Evolutionary conservation across 1,139 yeast species (phyloP).

Genomic region (Hyphopichia pseudoburtonii): DNA sequence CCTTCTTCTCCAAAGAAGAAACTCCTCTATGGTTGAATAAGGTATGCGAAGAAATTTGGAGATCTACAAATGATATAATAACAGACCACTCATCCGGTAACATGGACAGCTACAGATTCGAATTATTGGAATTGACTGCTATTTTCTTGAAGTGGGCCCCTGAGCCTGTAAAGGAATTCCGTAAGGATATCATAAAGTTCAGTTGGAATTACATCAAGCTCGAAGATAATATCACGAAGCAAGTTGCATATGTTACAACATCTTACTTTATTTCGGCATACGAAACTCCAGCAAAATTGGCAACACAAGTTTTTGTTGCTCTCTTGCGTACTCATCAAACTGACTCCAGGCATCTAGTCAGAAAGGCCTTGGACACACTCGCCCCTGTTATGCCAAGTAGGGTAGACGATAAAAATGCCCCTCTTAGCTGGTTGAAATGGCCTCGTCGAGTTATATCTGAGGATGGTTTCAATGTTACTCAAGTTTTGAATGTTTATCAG

Average conservation of each 20-base stretch:
- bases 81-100: constrained; percentile 65
- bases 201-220: constrained; percentile 92
- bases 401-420: constrained; percentile 56
- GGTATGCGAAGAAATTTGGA: constrained; percentile 73
- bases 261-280: constrained; percentile 83
- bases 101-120: constrained; percentile 73
- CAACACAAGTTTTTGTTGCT: constrained; percentile 91
- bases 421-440: constrained; percentile 88
- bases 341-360: constrained; percentile 81
- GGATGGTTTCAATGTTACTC: constrained; percentile 80
- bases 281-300: constrained; percentile 87
- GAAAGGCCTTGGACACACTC: constrained; percentile 81
- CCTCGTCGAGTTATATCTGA: constrained; percentile 91
- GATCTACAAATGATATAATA: constrained; percentile 53
- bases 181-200: constrained; percentile 88
- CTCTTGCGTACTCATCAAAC: constrained; percentile 79
- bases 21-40: constrained; percentile 61
- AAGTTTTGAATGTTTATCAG: constrained; percentile 85
- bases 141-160: constrained; percentile 73
- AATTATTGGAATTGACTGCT: constrained; percentile 79
- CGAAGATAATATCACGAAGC: constrained; percentile 88
- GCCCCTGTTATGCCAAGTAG: constrained; percentile 87
- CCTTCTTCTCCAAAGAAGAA: constrained; percentile 37
- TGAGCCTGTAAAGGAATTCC: constrained; percentile 54
- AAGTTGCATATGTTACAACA: constrained; percentile 88